Evolutionary conservation across 169 alveolate species (phyloP), one percentile per base, ranked within the genome.

Genomic region (Plasmodium vivax): DNA sequence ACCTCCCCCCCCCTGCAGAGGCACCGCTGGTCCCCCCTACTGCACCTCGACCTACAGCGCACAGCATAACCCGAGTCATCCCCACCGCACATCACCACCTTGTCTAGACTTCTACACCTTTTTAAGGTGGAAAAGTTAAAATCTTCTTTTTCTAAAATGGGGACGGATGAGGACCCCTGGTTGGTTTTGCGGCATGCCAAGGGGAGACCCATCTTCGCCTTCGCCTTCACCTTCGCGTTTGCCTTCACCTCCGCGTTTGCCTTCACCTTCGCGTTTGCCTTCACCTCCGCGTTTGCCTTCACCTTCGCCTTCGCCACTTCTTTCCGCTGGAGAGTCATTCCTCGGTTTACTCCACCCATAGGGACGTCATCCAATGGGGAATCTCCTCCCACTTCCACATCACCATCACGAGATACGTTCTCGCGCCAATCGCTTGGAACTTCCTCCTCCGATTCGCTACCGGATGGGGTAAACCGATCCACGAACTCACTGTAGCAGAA

Each of bases 61-160:
- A n/a, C 3, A 19, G 1, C 38, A n/a, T 2, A 68, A 68, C 38
- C 43, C 19, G 43, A 68, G 38, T 23, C 27, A 68, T 1, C 38
- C 77, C 43, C 1, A 68, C 8, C 32, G 6, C 43, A 68, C 47
- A 45, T 19, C 47, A 81, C 2, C 27, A 19, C 45, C 10, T 34
- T 12, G 19, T 82, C 90, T 2, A 82, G 36, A 73, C 90, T 82
- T 41, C 79, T 82, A 58, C 27, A 56, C n/a, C n/a, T 82, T 30
- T 32, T 82, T 41, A 82, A 56, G 9, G 41, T 32, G 75, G 80
- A 54, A 82, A 58, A 58, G 23, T 82, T 30, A 27, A 82, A 82
- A 82, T 23, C 23, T 14, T 54, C 80, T 1, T 14, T 45, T 58
- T 58, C 71, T 34, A 41, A 19, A 30, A 58, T 56, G 23, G 47